Conservation (phyloP, 352 stramenopile genomes). For the Elongisporangium prolatum region DNA sequence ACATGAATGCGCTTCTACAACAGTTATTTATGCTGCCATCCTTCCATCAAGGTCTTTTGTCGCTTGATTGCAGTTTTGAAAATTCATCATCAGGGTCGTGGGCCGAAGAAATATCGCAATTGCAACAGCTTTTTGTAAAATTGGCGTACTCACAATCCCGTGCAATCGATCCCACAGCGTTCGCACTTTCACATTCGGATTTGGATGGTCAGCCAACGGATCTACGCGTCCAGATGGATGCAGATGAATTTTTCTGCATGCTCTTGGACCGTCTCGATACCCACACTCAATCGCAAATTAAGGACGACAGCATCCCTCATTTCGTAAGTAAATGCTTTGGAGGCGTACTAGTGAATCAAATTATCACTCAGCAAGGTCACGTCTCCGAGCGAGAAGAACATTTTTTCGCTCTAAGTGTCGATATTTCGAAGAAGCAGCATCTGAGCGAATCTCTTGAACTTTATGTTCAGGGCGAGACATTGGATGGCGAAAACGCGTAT, state of each 20-base stretch:
- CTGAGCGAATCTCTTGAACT: constrained; percentile 54
- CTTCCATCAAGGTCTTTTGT: constrained; percentile 53
- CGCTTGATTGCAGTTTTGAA: constrained; percentile 18
- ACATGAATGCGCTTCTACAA: constrained; percentile 99
- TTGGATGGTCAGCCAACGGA: constrained; percentile 72
- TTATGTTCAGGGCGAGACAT: constrained; percentile 69
- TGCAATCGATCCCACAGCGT: constrained; percentile 53
- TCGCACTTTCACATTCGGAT: constrained; percentile 64
- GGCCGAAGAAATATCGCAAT: constrained; percentile 48
- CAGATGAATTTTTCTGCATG: constrained; percentile 78
- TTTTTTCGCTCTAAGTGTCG: constrained; percentile 80
- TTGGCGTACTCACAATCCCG: constrained; percentile 39
- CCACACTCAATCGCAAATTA: constrained; percentile 2
- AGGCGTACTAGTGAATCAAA: constrained; percentile 78
- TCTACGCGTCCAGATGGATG: constrained; percentile 76
- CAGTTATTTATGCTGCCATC: constrained; percentile 88
- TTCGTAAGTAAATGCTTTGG: constrained; percentile 68
- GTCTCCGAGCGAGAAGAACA: constrained; percentile 80
- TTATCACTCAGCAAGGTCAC: constrained; percentile 71
- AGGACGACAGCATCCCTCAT: constrained; percentile 3
- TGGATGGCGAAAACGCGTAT: constrained; percentile 79
- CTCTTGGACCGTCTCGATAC: constrained; percentile 77
- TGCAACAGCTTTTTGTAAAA: constrained; percentile 68
- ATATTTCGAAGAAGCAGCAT: constrained; percentile 68
- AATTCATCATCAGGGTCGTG: constrained; percentile 15